These are phyloP conservation scores for Shiraia sp. DNA, from an alignment of 2,329 filamentous ascomycete genomes.

Conservation along the genomic window DNA sequence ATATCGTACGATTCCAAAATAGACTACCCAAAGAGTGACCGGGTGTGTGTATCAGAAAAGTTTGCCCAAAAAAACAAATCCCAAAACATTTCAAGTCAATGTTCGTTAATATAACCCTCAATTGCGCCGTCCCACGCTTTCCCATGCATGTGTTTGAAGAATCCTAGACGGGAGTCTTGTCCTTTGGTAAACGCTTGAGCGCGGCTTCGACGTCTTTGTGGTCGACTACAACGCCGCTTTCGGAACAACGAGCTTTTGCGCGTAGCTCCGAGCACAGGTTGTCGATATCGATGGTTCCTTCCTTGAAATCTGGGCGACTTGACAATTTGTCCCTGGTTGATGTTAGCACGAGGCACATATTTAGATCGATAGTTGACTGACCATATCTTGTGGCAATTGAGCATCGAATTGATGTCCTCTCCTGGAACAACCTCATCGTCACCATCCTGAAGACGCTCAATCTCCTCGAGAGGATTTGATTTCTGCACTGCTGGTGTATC, in stretches of 20 bases:
- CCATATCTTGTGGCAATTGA: conserved; percentile 93
- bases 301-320: conserved; percentile 82
- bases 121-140: background rate
- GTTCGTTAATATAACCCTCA: too few relatives aligned
- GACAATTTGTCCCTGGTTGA: conserved; percentile 81
- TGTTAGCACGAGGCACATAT: conserved; percentile 35
- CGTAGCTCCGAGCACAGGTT: conserved; percentile 89
- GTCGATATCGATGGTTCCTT: conserved; percentile 91
- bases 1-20: too few relatives aligned
- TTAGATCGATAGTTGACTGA: conserved; percentile 54
- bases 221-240: conserved; percentile 85
- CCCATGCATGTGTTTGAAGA: conserved; percentile 4
- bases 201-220: conserved; percentile 81
- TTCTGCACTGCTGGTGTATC: conserved; percentile 51
- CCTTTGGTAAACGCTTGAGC: conserved; percentile 50
- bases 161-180: conserved; percentile 14
- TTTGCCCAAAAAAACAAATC: too few relatives aligned
- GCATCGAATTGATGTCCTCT: conserved; percentile 64
- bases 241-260: conserved; percentile 93
- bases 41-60: too few relatives aligned
- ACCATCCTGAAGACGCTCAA: conserved; percentile 74
- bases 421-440: conserved; percentile 67
- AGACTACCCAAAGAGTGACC: too few relatives aligned
- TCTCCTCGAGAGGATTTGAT: conserved; percentile 72
- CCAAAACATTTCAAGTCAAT: too few relatives aligned